A percentile compares a stretch with the other conserved stretches of the same genome.
Evolutionary conservation across 2,329 filamentous ascomycete genomes (phyloP).

Genomic region (Colletotrichum liriopes): DNA sequence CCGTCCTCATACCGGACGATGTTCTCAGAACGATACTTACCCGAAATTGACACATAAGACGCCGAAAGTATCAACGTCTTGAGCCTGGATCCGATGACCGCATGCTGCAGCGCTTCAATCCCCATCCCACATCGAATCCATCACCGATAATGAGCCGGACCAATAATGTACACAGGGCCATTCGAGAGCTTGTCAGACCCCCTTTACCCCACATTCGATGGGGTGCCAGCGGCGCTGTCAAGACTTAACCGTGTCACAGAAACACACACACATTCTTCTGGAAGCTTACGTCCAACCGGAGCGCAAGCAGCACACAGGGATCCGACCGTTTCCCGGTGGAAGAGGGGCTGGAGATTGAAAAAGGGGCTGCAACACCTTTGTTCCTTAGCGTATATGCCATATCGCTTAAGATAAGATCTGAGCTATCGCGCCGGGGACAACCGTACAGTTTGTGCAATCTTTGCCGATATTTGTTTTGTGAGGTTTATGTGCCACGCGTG

Average conservation of each 20-base stretch:
- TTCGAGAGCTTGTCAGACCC: conserved; percentile 20
- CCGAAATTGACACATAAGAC: conserved; percentile 23
- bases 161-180: conserved; percentile 27
- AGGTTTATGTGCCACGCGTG: background rate
- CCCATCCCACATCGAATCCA: conserved; percentile 20
- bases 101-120: conserved; percentile 3
- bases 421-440: conserved; percentile 24
- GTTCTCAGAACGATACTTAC: conserved; percentile 20
- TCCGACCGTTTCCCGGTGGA: conserved; percentile 8
- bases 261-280: conserved; percentile 39
- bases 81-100: background rate
- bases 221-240: background rate
- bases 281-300: conserved; percentile 38
- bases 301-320: conserved; percentile 16
- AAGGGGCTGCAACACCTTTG: conserved; percentile 23
- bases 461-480: conserved; percentile 26
- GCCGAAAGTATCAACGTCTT: conserved; percentile 2
- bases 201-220: conserved; percentile 36
- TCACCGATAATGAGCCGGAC: conserved; percentile 22
- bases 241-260: background rate
- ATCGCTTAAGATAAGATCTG: conserved; percentile 34
- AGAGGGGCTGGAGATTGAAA: conserved; percentile 30
- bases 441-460: conserved; percentile 15
- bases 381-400: conserved; percentile 3
- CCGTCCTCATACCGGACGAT: conserved; percentile 20